These are phyloP conservation scores for Rhododendron henanense DNA, from an alignment of 148 eudicot species.

Conservation along the genomic window DNA sequence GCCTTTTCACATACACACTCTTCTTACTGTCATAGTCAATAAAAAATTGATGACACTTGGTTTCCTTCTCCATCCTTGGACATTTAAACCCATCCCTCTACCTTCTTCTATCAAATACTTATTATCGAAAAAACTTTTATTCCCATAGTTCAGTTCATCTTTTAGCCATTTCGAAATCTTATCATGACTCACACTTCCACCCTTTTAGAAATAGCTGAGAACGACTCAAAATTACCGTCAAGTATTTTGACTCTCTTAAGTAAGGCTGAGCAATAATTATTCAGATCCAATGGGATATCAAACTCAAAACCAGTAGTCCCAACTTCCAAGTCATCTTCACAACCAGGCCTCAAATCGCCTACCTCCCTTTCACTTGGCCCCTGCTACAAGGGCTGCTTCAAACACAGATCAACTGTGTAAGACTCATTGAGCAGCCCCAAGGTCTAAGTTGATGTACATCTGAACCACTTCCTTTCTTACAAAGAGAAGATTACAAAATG, in stretches of 20 bases:
- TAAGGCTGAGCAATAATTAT: background rate
- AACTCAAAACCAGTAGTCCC: background rate
- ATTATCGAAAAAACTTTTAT: background rate
- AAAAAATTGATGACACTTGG: background rate
- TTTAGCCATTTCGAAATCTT: background rate
- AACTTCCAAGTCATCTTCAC: background rate
- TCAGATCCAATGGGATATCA: background rate
- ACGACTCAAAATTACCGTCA: background rate
- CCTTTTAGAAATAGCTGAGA: background rate
- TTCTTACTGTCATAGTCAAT: background rate
- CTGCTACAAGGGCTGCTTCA: background rate
- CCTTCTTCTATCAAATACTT: background rate
- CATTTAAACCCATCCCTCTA: background rate
- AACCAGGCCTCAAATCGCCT: background rate
- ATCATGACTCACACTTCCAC: background rate
- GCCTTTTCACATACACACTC: background rate
- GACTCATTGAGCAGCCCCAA: background rate
- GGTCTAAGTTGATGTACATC: background rate
- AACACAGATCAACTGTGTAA: background rate
- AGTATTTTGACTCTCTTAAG: background rate
- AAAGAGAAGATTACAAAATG: background rate
- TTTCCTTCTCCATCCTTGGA: background rate
- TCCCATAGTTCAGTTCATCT: background rate
- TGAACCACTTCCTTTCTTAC: background rate
- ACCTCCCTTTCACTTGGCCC: background rate